These are phyloP conservation scores for Omphalea diandra DNA, from an alignment of 441 rosid genomes.

Conservation along the genomic window DNA sequence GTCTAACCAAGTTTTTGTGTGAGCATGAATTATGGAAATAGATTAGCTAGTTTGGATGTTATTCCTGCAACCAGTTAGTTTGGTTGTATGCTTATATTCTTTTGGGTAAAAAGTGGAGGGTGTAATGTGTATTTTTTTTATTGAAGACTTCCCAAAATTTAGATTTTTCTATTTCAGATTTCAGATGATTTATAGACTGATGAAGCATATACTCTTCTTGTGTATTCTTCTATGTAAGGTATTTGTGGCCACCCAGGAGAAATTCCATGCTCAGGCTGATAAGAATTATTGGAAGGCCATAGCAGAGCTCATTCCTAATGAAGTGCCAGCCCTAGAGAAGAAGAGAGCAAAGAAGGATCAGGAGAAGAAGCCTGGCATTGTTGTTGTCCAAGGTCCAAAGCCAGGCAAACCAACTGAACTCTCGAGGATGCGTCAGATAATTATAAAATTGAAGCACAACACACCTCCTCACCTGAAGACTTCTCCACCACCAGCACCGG, in stretches of 20 bases:
- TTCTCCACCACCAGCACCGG: conserved; percentile 45
- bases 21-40: neutral
- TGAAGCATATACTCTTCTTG: conserved; percentile 5
- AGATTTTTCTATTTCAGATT: neutral
- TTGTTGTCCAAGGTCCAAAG: conserved; percentile 77
- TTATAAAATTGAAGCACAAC: conserved; percentile 67
- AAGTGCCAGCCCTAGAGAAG: conserved; percentile 68
- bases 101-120: neutral
- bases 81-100: neutral
- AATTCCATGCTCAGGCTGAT: conserved; percentile 70
- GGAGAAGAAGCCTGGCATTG: conserved; percentile 57
- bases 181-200: neutral
- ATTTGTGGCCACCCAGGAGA: conserved; percentile 51
- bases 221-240: conserved; percentile 39
- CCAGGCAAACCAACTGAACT: conserved; percentile 90
- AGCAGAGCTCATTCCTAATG: conserved; percentile 81
- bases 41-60: neutral
- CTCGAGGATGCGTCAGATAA: conserved; percentile 75
- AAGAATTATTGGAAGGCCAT: conserved; percentile 89
- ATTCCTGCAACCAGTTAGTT: neutral
- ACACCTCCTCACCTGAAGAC: conserved; percentile 71
- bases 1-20: neutral
- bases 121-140: neutral
- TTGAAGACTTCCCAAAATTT: neutral
- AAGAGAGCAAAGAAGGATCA: conserved; percentile 70